Percentiles rank a stretch among this genome's conserved stretches.
phyloP scores from a whole-genome alignment of 192 early-diverging fungal genomes.

The Phlyctochytrium bullatum region DNA sequence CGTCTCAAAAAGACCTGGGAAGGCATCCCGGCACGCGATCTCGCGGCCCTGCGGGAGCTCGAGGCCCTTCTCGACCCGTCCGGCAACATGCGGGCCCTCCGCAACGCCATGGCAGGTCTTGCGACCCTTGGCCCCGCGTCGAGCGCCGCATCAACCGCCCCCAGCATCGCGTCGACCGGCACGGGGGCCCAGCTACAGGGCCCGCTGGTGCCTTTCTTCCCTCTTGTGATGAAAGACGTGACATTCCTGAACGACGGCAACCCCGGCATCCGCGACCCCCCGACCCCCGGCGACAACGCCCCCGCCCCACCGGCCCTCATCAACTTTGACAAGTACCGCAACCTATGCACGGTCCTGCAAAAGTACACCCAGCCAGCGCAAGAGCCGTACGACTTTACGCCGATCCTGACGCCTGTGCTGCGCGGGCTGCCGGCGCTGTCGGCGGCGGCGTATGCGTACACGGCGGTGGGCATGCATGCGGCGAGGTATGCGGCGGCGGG shows the following conservation, averaged over 20 bases:
- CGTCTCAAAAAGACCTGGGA: conserved; percentile 60
- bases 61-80: conserved; percentile 61
- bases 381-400: not conserved
- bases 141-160: no score
- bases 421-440: not conserved
- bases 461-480: not conserved
- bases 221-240: conserved; percentile 69
- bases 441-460: not conserved
- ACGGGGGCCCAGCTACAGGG: conserved; percentile 26
- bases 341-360: not conserved
- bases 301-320: not conserved
- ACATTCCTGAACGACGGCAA: conserved; percentile 76
- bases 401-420: not conserved
- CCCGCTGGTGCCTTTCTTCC: conserved; percentile 72
- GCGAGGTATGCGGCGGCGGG: not conserved
- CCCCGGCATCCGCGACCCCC: conserved; percentile 13
- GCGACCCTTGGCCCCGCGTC: conserved; percentile 16
- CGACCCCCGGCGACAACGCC: not conserved
- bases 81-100: conserved; percentile 65
- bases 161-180: no score
- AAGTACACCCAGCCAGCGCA: not conserved
- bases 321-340: conserved; percentile 5
- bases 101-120: conserved; percentile 46
- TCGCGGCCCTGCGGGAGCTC: conserved; percentile 41
- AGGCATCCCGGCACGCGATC: conserved; percentile 44